Conservation (phyloP, 495 filamentous ascomycete genomes). For the Aspergillus heteromorphus region DNA sequence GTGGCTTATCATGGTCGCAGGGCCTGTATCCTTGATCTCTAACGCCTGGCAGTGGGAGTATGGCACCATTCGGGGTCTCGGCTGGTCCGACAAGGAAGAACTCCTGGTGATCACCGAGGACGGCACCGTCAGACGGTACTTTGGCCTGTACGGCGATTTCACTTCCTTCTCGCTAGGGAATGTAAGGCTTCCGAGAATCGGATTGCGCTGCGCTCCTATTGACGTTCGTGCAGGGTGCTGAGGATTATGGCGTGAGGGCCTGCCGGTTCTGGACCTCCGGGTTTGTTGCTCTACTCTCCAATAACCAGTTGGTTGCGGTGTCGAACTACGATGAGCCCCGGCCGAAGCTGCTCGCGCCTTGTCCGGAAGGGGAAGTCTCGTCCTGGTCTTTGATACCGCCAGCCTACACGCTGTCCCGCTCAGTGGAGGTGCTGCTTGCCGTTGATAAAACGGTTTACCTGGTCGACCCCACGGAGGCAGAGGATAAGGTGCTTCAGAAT, state of each 20-base stretch:
- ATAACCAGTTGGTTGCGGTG: conserved; percentile 83
- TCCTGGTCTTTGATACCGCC: conserved; percentile 90
- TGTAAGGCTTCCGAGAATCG: conserved; percentile 37
- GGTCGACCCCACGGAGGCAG: conserved; percentile 80
- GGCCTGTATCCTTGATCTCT: neutral
- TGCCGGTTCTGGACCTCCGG: conserved; percentile 90
- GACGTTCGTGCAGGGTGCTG: conserved; percentile 55
- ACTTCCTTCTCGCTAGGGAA: conserved; percentile 92
- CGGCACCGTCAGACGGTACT: conserved; percentile 87
- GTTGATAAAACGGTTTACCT: conserved; percentile 80
- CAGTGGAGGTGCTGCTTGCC: conserved; percentile 88
- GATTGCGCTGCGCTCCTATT: neutral
- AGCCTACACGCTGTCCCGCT: conserved; percentile 83
- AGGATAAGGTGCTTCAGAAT: conserved; percentile 83
- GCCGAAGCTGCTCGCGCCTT: conserved; percentile 72
- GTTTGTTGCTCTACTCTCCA: conserved; percentile 86
- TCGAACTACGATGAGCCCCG: conserved; percentile 87
- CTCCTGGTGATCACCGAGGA: conserved; percentile 84
- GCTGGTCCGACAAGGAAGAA: conserved; percentile 97
- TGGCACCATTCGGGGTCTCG: conserved; percentile 79
- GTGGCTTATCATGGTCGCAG: conserved; percentile 5
- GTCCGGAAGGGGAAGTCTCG: conserved; percentile 72
- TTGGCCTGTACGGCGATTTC: conserved; percentile 88
- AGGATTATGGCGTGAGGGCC: conserved; percentile 76
- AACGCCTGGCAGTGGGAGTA: conserved; percentile 72